Base-by-base conservation (phyloP, 768 basidiomycete species). In the Tricholoma saponaceum region DNA sequence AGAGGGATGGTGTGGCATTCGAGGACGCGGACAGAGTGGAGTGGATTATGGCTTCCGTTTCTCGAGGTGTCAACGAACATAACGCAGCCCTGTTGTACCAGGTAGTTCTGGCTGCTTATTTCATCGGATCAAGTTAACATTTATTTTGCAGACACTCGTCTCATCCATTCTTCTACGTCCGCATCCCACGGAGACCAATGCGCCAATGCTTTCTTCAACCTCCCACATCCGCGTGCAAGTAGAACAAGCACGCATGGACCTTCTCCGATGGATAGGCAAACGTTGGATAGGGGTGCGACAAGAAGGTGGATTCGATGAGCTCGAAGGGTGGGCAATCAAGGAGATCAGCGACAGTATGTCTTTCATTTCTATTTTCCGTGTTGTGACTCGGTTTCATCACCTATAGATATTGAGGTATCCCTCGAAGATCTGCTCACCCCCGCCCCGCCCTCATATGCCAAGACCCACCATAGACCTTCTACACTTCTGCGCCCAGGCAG, bases 321-420 rank as follows among this genome's bases (percentile, higher is more conserved):
- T 98, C n/a, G 92, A 96, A 51, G 80, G 79, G 4, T 97, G 93
- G 92, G 85, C 89, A 0, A 69, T 95, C 54, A 88, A 92, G 68
- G 96, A 98, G 66, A 92, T 98, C 39, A 82, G 84, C 41, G 83
- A 89, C 65, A 81, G 92, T 91, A 60, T 64, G 60, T 33, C 60
- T 18, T 39, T 22, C 44, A 35, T 28, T 54, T 6, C 22, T 18
- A 0, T 50, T 39, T 46, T 35, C n/a, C 30, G 32, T 49, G 25
- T 39, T 43, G 39, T 64, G 23, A 46, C 41, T 32, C 33, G 5
- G 22, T 39, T 13, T 35, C 26, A 32, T n/a, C 5, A 10, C 54
- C 33, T 52, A 3, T 63, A 93, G 93, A 90, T 67, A 83, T 95
- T 53, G 92, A 95, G 67, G 83, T 95, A 10, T 77, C 87, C 0